Percentiles rank a stretch among this genome's conserved stretches.
phyloP scores from a whole-genome alignment of 768 basidiomycete genomes.

The Boletellus emodensis region DNA sequence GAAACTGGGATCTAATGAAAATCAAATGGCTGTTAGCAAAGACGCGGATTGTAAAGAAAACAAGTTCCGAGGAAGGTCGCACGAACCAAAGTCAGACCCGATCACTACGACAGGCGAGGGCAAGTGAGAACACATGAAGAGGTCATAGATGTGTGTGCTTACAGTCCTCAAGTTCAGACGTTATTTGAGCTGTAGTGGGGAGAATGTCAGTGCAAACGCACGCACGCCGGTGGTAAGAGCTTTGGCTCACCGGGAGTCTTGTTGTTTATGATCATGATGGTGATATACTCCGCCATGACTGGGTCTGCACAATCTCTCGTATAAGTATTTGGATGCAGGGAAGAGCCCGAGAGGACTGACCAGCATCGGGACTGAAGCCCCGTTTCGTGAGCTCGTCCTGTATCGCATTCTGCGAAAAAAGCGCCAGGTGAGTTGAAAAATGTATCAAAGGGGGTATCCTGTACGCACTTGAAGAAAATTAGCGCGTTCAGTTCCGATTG shows the following conservation, averaged over 20 bases:
- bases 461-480: constrained; percentile 58
- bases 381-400: constrained; percentile 76
- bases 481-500: constrained; percentile 77
- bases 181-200: constrained; percentile 65
- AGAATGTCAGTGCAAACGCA: constrained; percentile 6
- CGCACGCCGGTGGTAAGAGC: not conserved
- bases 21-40: constrained; percentile 5
- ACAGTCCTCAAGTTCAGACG: constrained; percentile 84
- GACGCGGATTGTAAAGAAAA: not conserved
- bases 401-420: constrained; percentile 57
- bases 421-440: constrained; percentile 11
- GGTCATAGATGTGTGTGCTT: constrained; percentile 11
- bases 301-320: constrained; percentile 46
- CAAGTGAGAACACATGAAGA: constrained; percentile 12
- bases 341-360: constrained; percentile 36
- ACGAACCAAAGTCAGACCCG: constrained; percentile 76
- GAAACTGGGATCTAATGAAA: constrained; percentile 66
- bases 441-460: not conserved
- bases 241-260: constrained; percentile 64
- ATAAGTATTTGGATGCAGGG: constrained; percentile 12
- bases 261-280: constrained; percentile 93
- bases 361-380: constrained; percentile 72
- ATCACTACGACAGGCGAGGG: constrained; percentile 43
- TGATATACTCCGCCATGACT: constrained; percentile 93
- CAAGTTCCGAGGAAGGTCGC: constrained; percentile 1